These are phyloP conservation scores for Microsporum audouinii DNA, from an alignment of 2,329 filamentous ascomycete genomes.

Conservation along the genomic window DNA sequence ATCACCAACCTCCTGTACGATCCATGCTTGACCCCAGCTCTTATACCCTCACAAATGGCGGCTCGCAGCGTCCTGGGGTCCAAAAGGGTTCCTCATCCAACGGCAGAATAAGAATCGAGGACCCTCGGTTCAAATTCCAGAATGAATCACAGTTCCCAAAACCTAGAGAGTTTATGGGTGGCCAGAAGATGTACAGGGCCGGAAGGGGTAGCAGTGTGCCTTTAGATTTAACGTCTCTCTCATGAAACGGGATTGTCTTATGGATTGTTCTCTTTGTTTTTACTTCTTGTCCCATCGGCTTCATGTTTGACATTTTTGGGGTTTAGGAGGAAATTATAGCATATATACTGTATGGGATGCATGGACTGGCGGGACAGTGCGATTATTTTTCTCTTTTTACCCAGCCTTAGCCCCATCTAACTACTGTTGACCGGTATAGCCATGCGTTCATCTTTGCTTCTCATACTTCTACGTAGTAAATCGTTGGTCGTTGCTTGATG, in stretches of 20 bases:
- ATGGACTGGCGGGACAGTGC: not conserved
- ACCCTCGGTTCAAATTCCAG: slow-evolving; percentile 77
- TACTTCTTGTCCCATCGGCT: not conserved
- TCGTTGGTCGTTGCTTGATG: not conserved
- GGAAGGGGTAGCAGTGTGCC: slow-evolving; percentile 91
- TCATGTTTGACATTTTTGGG: slow-evolving; percentile 1
- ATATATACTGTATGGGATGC: slow-evolving; percentile 4
- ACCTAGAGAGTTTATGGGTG: slow-evolving; percentile 68
- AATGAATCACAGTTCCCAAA: slow-evolving; percentile 71
- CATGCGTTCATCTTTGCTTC: not conserved
- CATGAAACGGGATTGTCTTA: not conserved
- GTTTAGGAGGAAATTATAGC: slow-evolving; percentile 2
- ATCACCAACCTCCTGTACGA: slow-evolving; percentile 39
- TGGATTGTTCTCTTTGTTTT: not conserved
- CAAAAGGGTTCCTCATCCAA: slow-evolving; percentile 9
- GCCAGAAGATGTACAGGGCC: slow-evolving; percentile 68
- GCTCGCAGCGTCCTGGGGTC: slow-evolving; percentile 17
- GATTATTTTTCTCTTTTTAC: not conserved
- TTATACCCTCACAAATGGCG: slow-evolving; percentile 62
- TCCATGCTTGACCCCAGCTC: slow-evolving; percentile 63
- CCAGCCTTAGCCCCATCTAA: not conserved
- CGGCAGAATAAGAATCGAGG: slow-evolving; percentile 48
- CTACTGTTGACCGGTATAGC: not conserved
- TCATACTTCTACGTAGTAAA: not conserved
- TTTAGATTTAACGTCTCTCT: slow-evolving; percentile 59